Conservation (phyloP, 2,329 filamentous ascomycete species). For the Xylariaceae sp. region DNA sequence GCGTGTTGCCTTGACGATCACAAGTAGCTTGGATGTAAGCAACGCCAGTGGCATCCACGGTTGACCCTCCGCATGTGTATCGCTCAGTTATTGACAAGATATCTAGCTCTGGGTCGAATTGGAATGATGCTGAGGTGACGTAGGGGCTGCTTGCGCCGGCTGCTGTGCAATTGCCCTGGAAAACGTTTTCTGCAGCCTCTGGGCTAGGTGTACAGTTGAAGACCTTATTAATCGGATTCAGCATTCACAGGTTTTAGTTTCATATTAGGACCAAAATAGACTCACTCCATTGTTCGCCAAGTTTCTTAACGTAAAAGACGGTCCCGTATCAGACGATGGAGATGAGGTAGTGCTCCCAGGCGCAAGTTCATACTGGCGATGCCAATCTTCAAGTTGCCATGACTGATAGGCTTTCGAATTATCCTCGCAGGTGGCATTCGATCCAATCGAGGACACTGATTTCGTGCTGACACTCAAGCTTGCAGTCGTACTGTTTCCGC, state of each 20-base stretch:
- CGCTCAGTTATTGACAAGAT: slow-evolving; percentile 27
- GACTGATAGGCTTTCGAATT: slow-evolving; percentile 28
- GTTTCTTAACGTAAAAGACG: slow-evolving; percentile 29
- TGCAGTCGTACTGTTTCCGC: slow-evolving; percentile 9
- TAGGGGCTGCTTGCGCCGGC: slow-evolving; percentile 6
- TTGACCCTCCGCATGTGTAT: slow-evolving; percentile 19
- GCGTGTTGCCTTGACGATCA: slow-evolving; percentile 24
- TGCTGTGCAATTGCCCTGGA: slow-evolving; percentile 25
- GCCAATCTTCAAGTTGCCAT: slow-evolving; percentile 32
- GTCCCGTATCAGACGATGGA: slow-evolving; percentile 25
- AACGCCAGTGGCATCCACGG: slow-evolving; percentile 25
- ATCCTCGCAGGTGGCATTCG: slow-evolving; percentile 21
- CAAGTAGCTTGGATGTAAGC: slow-evolving; percentile 31
- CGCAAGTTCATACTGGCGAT: slow-evolving; percentile 24
- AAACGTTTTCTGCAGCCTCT: slow-evolving; percentile 15
- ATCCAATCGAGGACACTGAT: slow-evolving; percentile 9
- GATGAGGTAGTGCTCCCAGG: slow-evolving; percentile 20
- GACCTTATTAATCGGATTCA: too few species aligned
- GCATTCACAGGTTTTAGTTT: too few species aligned
- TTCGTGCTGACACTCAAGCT: slow-evolving; percentile 21
- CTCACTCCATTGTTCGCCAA: slow-evolving; percentile 22
- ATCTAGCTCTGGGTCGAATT: slow-evolving; percentile 27
- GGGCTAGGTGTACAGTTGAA: slow-evolving; percentile 25
- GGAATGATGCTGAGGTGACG: slow-evolving; percentile 20
- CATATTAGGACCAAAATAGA: too few species aligned